Conservation (phyloP, 768 basidiomycete genomes). For the Collybia mongolica region DNA sequence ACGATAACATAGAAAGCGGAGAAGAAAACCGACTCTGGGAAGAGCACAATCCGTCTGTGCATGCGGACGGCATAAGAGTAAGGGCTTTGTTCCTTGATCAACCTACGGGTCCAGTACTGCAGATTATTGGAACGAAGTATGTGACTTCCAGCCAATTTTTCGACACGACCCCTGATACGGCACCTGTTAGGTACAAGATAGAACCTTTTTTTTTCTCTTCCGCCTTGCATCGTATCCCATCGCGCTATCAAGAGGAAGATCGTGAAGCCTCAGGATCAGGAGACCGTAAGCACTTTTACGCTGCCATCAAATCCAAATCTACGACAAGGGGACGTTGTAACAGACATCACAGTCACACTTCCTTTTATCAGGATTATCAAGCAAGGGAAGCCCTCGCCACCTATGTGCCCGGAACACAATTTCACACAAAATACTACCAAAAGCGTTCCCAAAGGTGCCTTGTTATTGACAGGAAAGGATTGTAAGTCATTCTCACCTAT, state of each 20-base stretch:
- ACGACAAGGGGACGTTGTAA: not conserved
- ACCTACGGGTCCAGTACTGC: no score
- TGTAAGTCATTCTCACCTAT: not conserved
- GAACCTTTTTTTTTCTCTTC: slow-evolving; percentile 72
- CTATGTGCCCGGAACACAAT: slow-evolving; percentile 11
- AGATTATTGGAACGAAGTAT: no score
- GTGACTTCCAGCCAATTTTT: no score
- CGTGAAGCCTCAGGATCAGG: slow-evolving; percentile 32
- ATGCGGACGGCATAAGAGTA: no score
- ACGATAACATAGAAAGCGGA: no score
- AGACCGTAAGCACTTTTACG: slow-evolving; percentile 45
- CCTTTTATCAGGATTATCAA: slow-evolving; percentile 50
- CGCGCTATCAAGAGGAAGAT: slow-evolving; percentile 55
- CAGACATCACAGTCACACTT: slow-evolving; percentile 58
- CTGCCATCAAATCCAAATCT: not conserved
- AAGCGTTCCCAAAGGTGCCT: not conserved
- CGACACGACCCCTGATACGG: not conserved
- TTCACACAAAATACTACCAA: not conserved
- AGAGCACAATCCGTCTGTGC: no score
- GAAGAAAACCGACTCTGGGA: no score
- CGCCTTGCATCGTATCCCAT: slow-evolving; percentile 65
- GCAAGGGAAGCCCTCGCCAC: slow-evolving; percentile 15
- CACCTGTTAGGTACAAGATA: slow-evolving; percentile 43
- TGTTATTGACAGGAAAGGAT: no score
- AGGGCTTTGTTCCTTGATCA: no score